Evolutionary conservation across 1,284 basidiomycete species (phyloP), one percentile per base, ranked within the genome.

Genomic region (Schizophyllum amplum): DNA sequence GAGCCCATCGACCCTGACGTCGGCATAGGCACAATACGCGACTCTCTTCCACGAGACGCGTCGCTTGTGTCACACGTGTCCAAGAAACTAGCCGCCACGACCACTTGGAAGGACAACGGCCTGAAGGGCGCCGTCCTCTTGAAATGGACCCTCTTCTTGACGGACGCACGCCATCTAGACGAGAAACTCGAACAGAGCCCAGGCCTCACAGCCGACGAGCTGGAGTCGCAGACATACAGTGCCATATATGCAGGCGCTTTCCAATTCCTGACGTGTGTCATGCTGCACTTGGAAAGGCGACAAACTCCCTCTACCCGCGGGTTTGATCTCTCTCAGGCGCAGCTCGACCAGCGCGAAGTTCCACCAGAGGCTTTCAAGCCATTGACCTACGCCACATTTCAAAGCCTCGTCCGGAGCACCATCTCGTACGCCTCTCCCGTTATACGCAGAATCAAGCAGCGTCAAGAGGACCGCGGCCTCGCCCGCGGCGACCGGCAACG

Each of bases 381-480:
- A 1, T 72, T 81, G 24, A 72, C 95, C 11, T 74, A 93, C 24
- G 71, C 77, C 24, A 80, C 83, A 21, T 83, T 92, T 58, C 92
- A 94, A 65, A 74, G 75, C 1, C 78, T 96, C 17, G 71, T 95
- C 42, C 79, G 87, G 33, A 82, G 83, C 17, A 72, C 90, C 48
- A 85, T 97, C 63, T 86, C 83, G 0, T 86, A 88, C 60, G 87
- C 90, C 6, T 91, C 89, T 13, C 87, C 90, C 0, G 90, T 95
- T 68, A 77, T 97, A n/a, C 83, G 91, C 49, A 92, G 92, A 67
- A 86, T 97, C 67, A 92, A 94, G 68, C 92, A 94, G 65, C 77
- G 87, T 47, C 94, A 97, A 68, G 94, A 97, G 70, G 94, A 97
- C 67, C 71, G 87, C 24, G 77, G 87, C 4, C 75, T 87, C 22